Conservation (phyloP, 768 basidiomycete genomes). For the Trametopsis cervina region DNA sequence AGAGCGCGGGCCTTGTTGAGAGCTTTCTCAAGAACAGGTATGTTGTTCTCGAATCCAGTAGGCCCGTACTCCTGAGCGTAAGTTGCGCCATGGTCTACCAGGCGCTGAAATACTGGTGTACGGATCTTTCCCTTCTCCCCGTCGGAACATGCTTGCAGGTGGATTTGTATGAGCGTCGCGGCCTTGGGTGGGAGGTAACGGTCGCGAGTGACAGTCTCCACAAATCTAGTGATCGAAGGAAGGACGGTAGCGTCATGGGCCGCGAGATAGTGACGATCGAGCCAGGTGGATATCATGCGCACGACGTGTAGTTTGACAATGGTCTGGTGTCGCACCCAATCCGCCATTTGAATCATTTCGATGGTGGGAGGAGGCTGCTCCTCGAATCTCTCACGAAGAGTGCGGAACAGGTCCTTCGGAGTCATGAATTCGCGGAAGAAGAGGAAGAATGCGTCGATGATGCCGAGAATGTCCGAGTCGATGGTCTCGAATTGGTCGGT, state of each 20-base stretch:
- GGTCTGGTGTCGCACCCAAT: background rate
- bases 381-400: background rate
- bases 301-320: background rate
- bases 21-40: background rate
- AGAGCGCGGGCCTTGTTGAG: background rate
- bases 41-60: background rate
- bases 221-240: background rate
- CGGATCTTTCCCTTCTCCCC: background rate
- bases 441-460: conserved; percentile 4
- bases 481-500: background rate
- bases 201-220: background rate
- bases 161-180: background rate
- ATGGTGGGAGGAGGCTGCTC: background rate
- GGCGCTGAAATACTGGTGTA: background rate
- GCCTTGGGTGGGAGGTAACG: background rate
- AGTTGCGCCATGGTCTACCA: background rate
- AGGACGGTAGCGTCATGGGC: background rate
- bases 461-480: background rate
- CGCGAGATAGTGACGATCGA: background rate
- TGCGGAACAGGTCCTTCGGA: background rate
- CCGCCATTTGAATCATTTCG: background rate
- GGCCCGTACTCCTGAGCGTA: background rate
- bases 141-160: background rate
- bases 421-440: background rate
- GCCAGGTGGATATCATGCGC: conserved; percentile 3